Evolutionary conservation across 2,329 filamentous ascomycete genomes (phyloP).

Genomic region (Helotiales sp.): DNA sequence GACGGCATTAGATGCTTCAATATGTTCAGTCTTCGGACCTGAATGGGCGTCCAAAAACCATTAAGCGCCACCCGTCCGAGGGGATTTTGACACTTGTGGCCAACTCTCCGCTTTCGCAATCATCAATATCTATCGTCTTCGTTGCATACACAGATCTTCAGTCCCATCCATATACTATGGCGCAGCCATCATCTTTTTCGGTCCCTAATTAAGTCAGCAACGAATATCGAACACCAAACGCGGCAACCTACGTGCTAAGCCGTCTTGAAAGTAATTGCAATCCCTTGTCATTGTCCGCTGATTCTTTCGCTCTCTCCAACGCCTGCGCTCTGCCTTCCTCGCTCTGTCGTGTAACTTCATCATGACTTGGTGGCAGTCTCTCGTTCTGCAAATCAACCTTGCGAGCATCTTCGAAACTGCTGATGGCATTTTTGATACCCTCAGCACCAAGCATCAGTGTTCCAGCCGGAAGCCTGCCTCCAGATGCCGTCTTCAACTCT

Average conservation of each 20-base stretch:
- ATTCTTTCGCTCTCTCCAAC: conserved; percentile 79
- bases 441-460: conserved; percentile 98
- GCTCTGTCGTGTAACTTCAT: conserved; percentile 83
- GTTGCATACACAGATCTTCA: background rate
- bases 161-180: background rate
- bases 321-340: conserved; percentile 81
- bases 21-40: background rate
- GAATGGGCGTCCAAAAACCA: background rate
- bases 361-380: conserved; percentile 84
- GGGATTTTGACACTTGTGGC: background rate
- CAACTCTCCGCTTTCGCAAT: conserved; percentile 2
- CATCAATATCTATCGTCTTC: conserved; percentile 1
- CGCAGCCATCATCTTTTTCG: conserved; percentile 26
- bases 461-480: conserved; percentile 87
- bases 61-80: background rate
- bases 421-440: conserved; percentile 98
- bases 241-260: conserved; percentile 86
- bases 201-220: conserved; percentile 21
- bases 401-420: conserved; percentile 91
- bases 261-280: conserved; percentile 84
- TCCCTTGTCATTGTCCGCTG: conserved; percentile 89
- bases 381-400: conserved; percentile 99
- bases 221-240: background rate
- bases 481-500: conserved; percentile 94
- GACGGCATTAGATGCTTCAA: conserved; percentile 1